Conservation (phyloP, 2,329 filamentous ascomycete species). For the Pseudopyrenochaeta lycopersici region DNA sequence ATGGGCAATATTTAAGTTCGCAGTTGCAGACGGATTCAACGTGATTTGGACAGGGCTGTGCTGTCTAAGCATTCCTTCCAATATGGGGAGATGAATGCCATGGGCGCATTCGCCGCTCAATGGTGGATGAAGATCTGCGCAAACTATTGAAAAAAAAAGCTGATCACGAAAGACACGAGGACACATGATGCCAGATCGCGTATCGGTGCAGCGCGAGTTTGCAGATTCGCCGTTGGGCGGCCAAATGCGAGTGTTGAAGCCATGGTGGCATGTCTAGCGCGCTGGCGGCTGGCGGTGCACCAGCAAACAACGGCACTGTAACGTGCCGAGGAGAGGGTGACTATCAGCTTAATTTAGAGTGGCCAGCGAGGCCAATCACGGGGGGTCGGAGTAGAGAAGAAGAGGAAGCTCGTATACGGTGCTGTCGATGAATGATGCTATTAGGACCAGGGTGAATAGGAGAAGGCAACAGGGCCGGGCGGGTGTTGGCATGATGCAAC, state of each 20-base stretch:
- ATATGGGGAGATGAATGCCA: background rate
- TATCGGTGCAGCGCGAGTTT: background rate
- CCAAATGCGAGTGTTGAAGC: background rate
- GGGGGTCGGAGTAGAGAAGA: slow-evolving; percentile 16
- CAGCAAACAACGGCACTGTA: slow-evolving; percentile 17
- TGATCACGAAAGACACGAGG: slow-evolving; percentile 14
- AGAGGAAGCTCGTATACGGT: slow-evolving; percentile 11
- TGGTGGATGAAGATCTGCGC: slow-evolving; percentile 3
- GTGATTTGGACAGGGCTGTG: background rate
- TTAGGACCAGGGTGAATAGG: slow-evolving; percentile 11
- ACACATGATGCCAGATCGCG: slow-evolving; percentile 8
- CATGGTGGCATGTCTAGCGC: background rate
- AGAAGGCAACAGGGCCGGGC: background rate
- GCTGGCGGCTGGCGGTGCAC: slow-evolving; percentile 1
- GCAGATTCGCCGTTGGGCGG: slow-evolving; percentile 1
- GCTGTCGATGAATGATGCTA: slow-evolving; percentile 14
- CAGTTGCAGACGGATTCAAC: too few species aligned
- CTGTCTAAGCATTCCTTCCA: slow-evolving; percentile 2
- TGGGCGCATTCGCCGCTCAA: background rate
- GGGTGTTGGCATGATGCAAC: slow-evolving; percentile 15
- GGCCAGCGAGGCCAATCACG: slow-evolving; percentile 28
- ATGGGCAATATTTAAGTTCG: too few species aligned
- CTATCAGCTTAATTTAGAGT: slow-evolving; percentile 34
- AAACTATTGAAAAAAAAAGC: background rate
- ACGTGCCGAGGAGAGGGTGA: slow-evolving; percentile 25